These are phyloP conservation scores for Blastobotrys raffinosifermentans DNA, from an alignment of 1,139 yeast genomes.

Conservation along the genomic window DNA sequence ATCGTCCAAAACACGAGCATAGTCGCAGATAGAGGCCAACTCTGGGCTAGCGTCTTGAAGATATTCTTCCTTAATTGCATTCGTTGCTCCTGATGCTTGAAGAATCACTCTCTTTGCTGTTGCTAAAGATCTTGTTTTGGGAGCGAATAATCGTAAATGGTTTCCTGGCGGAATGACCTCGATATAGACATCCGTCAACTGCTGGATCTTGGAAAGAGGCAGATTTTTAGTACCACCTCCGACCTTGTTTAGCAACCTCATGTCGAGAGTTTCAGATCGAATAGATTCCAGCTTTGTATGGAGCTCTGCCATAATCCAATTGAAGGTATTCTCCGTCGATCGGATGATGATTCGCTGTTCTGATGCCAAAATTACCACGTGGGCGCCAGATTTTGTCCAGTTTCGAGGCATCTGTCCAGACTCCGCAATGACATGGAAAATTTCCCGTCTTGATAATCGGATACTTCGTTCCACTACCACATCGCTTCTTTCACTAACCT, in stretches of 20 bases:
- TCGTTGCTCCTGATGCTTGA: conserved; percentile 19
- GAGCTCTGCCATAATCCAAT: conserved; percentile 34
- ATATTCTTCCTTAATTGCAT: conserved; percentile 17
- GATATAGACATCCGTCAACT: conserved; percentile 29
- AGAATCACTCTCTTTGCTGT: conserved; percentile 26
- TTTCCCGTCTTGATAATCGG: conserved; percentile 39
- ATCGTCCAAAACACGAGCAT: conserved; percentile 25
- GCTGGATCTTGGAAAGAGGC: conserved; percentile 26
- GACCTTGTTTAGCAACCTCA: conserved; percentile 17
- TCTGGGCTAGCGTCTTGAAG: conserved; percentile 17
- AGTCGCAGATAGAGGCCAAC: conserved; percentile 12
- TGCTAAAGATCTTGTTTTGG: conserved; percentile 15
- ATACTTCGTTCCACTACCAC: conserved; percentile 38
- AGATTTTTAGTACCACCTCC: conserved; percentile 15
- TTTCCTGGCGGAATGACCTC: conserved; percentile 15
- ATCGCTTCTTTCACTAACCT: conserved; percentile 35
- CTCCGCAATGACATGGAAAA: conserved; percentile 45
- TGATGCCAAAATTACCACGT: conserved; percentile 40
- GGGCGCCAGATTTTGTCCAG: conserved; percentile 53
- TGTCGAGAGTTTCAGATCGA: conserved; percentile 19
- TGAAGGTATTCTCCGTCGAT: conserved; percentile 32
- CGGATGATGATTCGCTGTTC: conserved; percentile 34
- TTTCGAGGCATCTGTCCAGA: conserved; percentile 44
- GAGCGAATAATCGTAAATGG: conserved; percentile 23
- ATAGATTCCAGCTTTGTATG: conserved; percentile 23